phyloP scores from a whole-genome alignment of 495 filamentous ascomycete genomes.

The Aspergillus sclerotiicarbonarius region DNA sequence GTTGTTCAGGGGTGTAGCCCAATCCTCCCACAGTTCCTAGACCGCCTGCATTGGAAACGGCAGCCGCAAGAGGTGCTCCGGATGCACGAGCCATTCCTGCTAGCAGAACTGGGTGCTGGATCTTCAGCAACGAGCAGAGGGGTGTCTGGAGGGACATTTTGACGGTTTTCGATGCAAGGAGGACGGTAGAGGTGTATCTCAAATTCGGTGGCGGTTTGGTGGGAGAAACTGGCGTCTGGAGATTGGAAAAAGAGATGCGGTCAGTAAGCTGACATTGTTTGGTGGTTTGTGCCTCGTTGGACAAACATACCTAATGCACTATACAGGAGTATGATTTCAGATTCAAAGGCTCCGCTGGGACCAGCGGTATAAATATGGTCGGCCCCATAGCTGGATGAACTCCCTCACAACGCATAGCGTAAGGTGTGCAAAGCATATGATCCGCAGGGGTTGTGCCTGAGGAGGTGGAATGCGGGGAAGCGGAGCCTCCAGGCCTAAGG shows the following conservation, averaged over 20 bases:
- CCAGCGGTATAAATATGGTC: neutral
- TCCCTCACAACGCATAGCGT: neutral
- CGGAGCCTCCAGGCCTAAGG: neutral
- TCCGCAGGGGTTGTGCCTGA: neutral
- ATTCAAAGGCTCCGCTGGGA: neutral
- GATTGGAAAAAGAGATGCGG: neutral
- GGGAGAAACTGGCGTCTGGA: neutral
- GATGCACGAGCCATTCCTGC: conserved; percentile 87
- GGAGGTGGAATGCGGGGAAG: conserved; percentile 33
- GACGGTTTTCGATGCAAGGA: neutral
- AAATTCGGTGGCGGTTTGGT: neutral
- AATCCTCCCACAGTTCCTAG: conserved; percentile 83
- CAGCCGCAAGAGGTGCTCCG: conserved; percentile 73
- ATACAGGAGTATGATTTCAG: neutral
- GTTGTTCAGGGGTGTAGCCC: conserved; percentile 76
- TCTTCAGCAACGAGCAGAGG: conserved; percentile 68
- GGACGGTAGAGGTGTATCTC: neutral
- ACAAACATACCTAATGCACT: neutral
- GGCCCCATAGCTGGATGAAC: neutral
- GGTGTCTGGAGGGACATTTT: conserved; percentile 66
- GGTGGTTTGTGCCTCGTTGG: neutral
- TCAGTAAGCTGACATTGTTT: neutral
- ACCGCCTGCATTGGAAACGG: conserved; percentile 84
- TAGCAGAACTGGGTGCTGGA: conserved; percentile 79
- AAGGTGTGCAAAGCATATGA: neutral